Base-by-base conservation (phyloP, 75 land plant species). In the Larix kaempferi region DNA sequence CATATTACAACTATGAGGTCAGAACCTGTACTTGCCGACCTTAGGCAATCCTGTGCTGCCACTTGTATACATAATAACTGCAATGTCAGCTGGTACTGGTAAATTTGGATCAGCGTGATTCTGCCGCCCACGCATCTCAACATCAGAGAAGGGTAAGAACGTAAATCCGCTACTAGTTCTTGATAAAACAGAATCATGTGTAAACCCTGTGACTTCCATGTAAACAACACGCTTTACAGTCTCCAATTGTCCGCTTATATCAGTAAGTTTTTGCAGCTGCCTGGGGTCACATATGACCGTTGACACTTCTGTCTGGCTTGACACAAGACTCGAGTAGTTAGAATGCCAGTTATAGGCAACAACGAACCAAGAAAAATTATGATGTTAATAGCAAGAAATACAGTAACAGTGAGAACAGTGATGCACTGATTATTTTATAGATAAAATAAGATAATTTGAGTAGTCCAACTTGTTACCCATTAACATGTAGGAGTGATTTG, bases 21-120 rank as follows among this genome's bases (percentile, higher is more conserved):
- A 67, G 19, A 37, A 69, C 13, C 73, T 69, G 22, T 21, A n/a
- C n/a, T 67, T 69, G n/a, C 73, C 52, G 6, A 96, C 99, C 97
- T 96, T 96, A 12, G 99, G 94, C 64, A 91, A 54, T n/a, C 99
- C 99, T 54, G 99, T 93, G 75, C 99, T 96, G 59, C 99, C 99
- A 82, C 99, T 96, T 57, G 99, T 96, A 71, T 96, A 96, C 99
- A 96, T 94, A 19, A 96, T 86, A 54, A 96, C 94, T 73, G 99
- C 96, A 80, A 89, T 76, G 69, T 94, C 94, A 64, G 65, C 37
- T 41, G 84, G 78, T 33, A 83, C 69, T 26, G 99, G 99, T 22
- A 94, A 62, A 27, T 76, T 84, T 49, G 99, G 78, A 58, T 67
- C 76, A 79, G 71, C 79, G 65, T 89, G 91, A 76, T 58, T 80